Evolutionary conservation across 2,329 filamentous ascomycete genomes (phyloP).

Genomic region (Talaromyces verruculosus): DNA sequence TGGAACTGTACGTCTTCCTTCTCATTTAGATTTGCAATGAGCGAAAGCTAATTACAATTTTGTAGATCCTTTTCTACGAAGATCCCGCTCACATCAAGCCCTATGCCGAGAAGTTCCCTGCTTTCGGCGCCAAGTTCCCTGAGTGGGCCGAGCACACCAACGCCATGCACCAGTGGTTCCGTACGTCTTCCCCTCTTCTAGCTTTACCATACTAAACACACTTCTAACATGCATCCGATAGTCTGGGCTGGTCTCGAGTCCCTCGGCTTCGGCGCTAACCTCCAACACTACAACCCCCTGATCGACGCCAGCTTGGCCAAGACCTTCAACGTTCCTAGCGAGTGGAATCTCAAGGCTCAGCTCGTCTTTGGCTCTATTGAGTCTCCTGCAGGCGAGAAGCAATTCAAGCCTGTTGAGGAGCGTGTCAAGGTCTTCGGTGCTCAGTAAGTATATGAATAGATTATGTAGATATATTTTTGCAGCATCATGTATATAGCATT

Average conservation of each 20-base stretch:
- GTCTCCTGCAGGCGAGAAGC: slow-evolving; percentile 62
- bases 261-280: slow-evolving; percentile 81
- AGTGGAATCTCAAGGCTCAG: slow-evolving; percentile 79
- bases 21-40: not conserved
- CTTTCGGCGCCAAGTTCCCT: slow-evolving; percentile 78
- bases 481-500: slow-evolving; percentile 12
- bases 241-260: slow-evolving; percentile 80
- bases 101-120: slow-evolving; percentile 67
- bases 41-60: not conserved
- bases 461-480: not conserved
- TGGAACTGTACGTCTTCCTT: slow-evolving; percentile 64
- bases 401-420: slow-evolving; percentile 63
- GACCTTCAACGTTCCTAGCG: slow-evolving; percentile 67
- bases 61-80: slow-evolving; percentile 75
- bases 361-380: slow-evolving; percentile 72
- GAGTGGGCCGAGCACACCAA: slow-evolving; percentile 72
- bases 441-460: slow-evolving; percentile 6
- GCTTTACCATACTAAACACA: not conserved
- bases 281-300: slow-evolving; percentile 92
- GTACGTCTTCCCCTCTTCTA: slow-evolving; percentile 30
- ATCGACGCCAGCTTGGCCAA: slow-evolving; percentile 70
- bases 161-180: slow-evolving; percentile 77
- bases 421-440: slow-evolving; percentile 57
- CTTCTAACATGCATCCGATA: slow-evolving; percentile 22
- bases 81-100: slow-evolving; percentile 66